phyloP scores from a whole-genome alignment of 352 stramenopile genomes.

The Phytophthora hibernalis region DNA sequence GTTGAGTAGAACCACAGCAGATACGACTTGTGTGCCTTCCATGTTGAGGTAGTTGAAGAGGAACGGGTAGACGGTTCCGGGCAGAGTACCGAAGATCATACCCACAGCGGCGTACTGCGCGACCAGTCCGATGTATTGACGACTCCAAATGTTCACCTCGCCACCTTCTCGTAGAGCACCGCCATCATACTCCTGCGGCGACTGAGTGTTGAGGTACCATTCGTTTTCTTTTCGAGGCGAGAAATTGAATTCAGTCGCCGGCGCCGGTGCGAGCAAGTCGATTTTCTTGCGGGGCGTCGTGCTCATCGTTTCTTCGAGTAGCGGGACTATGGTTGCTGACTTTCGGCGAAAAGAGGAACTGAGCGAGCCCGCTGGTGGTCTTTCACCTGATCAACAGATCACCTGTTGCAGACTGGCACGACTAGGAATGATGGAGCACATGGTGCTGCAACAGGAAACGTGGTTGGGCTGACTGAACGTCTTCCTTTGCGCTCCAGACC shows the following conservation, averaged over 20 bases:
- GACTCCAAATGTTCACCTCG: constrained; percentile 42
- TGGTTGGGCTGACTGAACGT: constrained; percentile 7
- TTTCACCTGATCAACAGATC: constrained; percentile 10
- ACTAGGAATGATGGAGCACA: constrained; percentile 14
- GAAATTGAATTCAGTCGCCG: background rate
- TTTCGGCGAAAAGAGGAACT: constrained; percentile 25
- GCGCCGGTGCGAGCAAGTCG: constrained; percentile 12
- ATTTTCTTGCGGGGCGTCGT: constrained; percentile 14
- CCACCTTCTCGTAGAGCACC: constrained; percentile 28
- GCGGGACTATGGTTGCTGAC: constrained; percentile 36
- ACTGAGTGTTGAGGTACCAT: constrained; percentile 29
- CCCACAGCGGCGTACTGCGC: constrained; percentile 54
- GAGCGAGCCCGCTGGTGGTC: background rate
- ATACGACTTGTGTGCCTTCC: constrained; percentile 51
- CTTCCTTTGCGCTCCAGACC: constrained; percentile 12
- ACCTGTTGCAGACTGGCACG: constrained; percentile 9
- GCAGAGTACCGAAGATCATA: constrained; percentile 51
- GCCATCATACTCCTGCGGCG: constrained; percentile 23
- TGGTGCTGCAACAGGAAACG: constrained; percentile 16
- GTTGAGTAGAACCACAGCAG: constrained; percentile 45
- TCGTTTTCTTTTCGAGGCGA: constrained; percentile 13
- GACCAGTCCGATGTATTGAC: constrained; percentile 50
- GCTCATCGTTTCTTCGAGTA: constrained; percentile 25
- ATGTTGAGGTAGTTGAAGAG: constrained; percentile 61
- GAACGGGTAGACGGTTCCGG: constrained; percentile 55